Evolutionary conservation across 2,329 filamentous ascomycete genomes (phyloP).

Genomic region (Cadophora malorum): DNA sequence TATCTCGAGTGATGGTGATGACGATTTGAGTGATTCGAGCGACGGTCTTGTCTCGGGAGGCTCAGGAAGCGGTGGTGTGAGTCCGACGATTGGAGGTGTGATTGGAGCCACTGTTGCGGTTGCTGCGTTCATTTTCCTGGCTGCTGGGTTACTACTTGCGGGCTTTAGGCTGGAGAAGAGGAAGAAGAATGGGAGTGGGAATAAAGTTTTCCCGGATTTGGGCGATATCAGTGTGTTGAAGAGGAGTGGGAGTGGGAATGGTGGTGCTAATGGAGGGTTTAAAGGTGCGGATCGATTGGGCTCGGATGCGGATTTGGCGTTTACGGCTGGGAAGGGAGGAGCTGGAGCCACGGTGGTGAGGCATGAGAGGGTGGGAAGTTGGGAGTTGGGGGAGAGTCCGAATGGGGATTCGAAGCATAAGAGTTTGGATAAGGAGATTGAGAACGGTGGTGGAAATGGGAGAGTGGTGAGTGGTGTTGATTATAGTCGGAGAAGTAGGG

Average conservation of each 20-base stretch:
- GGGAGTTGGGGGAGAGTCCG: conserved; percentile 42
- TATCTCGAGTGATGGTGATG: not conserved
- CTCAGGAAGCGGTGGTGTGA: conserved; percentile 16
- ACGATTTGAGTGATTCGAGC: not conserved
- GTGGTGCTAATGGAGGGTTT: conserved; percentile 39
- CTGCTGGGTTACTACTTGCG: conserved; percentile 30
- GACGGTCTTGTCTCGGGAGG: not conserved
- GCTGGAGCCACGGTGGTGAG: conserved; percentile 35
- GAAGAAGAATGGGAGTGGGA: not conserved
- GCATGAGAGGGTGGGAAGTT: conserved; percentile 45
- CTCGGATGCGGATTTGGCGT: conserved; percentile 42
- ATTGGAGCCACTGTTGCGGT: conserved; percentile 43
- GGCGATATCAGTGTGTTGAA: conserved; percentile 28
- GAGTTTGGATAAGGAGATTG: conserved; percentile 37
- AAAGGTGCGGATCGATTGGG: conserved; percentile 44
- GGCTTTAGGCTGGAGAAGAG: conserved; percentile 39
- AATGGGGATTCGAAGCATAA: conserved; percentile 13
- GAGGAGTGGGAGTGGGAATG: conserved; percentile 25
- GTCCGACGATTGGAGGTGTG: conserved; percentile 39
- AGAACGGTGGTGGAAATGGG: conserved; percentile 26
- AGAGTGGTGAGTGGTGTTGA: conserved; percentile 34
- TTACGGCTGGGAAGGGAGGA: conserved; percentile 37
- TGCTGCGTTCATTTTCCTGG: conserved; percentile 28
- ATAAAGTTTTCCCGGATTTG: not conserved
- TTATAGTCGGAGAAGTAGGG: conserved; percentile 39